Evolutionary conservation across 2,329 filamentous ascomycete species (phyloP).

Genomic region (Tolypocladium capitatum): DNA sequence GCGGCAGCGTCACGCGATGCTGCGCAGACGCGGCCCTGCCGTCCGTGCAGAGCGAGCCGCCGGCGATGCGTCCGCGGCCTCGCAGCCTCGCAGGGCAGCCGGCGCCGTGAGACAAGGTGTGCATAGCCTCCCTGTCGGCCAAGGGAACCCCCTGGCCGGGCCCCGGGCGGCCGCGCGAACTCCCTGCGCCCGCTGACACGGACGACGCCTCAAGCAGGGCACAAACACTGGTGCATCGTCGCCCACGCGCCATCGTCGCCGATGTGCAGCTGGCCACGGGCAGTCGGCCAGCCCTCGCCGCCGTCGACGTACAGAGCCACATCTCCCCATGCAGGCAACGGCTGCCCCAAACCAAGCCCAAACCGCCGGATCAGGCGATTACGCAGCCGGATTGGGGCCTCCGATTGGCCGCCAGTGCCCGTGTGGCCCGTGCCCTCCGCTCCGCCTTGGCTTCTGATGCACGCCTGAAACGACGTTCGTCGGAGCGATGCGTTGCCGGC

Average conservation of each 20-base stretch:
- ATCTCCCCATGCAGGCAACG: no score
- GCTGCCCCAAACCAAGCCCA: background rate
- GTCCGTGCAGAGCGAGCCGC: background rate
- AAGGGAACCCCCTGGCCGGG: background rate
- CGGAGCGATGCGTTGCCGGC: background rate
- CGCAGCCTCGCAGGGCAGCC: background rate
- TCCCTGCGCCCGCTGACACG: background rate
- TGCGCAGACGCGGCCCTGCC: background rate
- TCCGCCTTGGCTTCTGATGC: slow-evolving; percentile 7
- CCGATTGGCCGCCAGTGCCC: slow-evolving; percentile 13
- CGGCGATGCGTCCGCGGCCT: background rate
- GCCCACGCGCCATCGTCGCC: background rate
- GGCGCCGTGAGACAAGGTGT: background rate
- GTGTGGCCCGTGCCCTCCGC: slow-evolving; percentile 7
- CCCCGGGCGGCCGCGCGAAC: background rate
- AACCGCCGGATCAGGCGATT: slow-evolving; percentile 11
- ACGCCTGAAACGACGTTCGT: slow-evolving; percentile 2
- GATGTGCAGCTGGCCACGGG: no score
- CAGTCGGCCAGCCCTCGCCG: no score
- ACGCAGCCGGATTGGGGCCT: slow-evolving; percentile 3
- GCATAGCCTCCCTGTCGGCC: background rate
- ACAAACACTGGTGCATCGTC: background rate
- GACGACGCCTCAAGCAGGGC: background rate
- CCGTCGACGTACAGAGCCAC: no score
- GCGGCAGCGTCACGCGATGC: background rate